Percentiles rank a stretch among this genome's conserved stretches.
Conservation (phyloP, 2,329 filamentous ascomycete species). For the Botryotinia narcissicola region DNA sequence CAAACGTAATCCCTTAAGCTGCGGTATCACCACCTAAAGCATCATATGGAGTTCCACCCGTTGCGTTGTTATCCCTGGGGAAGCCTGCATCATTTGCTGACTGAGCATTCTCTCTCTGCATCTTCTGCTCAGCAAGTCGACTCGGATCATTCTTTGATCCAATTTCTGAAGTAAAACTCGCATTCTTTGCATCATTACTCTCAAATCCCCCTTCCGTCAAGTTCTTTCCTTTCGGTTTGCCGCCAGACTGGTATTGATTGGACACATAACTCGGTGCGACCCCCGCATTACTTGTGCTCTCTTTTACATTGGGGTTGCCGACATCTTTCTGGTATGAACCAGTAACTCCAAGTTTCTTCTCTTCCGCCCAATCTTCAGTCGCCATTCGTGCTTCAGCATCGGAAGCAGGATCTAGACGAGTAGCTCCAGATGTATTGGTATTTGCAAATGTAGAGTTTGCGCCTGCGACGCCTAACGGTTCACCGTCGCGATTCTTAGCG, state of each 20-base stretch:
- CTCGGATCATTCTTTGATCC: conserved; percentile 50
- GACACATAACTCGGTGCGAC: conserved; percentile 35
- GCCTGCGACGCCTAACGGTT: conserved; percentile 49
- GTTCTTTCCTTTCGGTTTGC: conserved; percentile 34
- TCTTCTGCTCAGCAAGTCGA: conserved; percentile 45
- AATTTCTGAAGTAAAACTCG: conserved; percentile 42
- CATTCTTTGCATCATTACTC: conserved; percentile 34
- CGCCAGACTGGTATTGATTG: conserved; percentile 26
- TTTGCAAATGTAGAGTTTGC: conserved; percentile 55
- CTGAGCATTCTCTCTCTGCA: conserved; percentile 37
- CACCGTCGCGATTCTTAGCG: conserved; percentile 55
- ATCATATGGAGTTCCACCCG: conserved; percentile 16
- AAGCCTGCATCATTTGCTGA: conserved; percentile 24
- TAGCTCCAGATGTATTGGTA: conserved; percentile 53
- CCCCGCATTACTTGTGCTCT: conserved; percentile 24
- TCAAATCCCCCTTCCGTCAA: conserved; percentile 36
- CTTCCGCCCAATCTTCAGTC: conserved; percentile 29
- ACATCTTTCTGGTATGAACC: conserved; percentile 24
- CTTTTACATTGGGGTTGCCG: conserved; percentile 15
- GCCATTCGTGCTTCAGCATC: conserved; percentile 33
- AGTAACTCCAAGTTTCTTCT: conserved; percentile 27
- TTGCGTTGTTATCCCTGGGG: conserved; percentile 28
- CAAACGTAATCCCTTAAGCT: not conserved
- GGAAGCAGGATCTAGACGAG: conserved; percentile 44
- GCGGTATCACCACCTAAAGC: conserved; percentile 5